phyloP scores from a whole-genome alignment of 202 grass and related monocot species.

The Cymbopogon flexuosus region DNA sequence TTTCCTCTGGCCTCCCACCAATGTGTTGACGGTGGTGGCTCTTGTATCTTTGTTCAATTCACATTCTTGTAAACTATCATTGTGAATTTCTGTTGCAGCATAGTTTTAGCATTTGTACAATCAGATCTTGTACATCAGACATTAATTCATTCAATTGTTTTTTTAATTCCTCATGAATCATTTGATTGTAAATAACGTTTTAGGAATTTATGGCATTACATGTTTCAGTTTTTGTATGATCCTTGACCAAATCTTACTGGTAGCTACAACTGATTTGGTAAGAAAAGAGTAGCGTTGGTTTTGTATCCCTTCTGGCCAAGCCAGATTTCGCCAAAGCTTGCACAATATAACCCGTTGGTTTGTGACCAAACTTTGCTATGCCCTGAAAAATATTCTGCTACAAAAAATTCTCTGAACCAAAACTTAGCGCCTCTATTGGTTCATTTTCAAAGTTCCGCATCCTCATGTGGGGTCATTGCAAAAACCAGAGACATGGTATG shows the following conservation, averaged over 20 bases:
- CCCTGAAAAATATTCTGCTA: not conserved
- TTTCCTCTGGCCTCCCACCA: slow-evolving; percentile 50
- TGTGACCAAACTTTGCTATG: not conserved
- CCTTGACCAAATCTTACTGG: not conserved
- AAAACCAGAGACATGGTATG: not conserved
- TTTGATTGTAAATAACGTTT: not conserved
- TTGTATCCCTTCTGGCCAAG: not conserved
- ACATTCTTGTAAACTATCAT: slow-evolving; percentile 59
- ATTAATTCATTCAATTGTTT: slow-evolving; percentile 90
- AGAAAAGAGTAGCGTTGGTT: not conserved
- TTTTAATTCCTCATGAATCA: not conserved
- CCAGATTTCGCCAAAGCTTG: not conserved
- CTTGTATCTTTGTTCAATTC: slow-evolving; percentile 75
- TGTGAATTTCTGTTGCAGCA: slow-evolving; percentile 66
- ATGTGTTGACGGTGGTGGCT: slow-evolving; percentile 28
- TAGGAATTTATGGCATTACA: not conserved
- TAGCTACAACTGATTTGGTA: not conserved
- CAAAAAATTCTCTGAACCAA: not conserved
- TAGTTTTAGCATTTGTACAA: slow-evolving; percentile 80
- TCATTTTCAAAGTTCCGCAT: not conserved
- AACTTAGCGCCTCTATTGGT: not conserved
- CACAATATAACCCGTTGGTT: not conserved
- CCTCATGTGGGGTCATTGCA: not conserved
- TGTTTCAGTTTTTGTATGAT: not conserved
- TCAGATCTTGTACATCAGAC: slow-evolving; percentile 67